Evolutionary conservation across 768 basidiomycete genomes (phyloP), one percentile per base, ranked within the genome.

Genomic region (Paxillus rubicundulus): DNA sequence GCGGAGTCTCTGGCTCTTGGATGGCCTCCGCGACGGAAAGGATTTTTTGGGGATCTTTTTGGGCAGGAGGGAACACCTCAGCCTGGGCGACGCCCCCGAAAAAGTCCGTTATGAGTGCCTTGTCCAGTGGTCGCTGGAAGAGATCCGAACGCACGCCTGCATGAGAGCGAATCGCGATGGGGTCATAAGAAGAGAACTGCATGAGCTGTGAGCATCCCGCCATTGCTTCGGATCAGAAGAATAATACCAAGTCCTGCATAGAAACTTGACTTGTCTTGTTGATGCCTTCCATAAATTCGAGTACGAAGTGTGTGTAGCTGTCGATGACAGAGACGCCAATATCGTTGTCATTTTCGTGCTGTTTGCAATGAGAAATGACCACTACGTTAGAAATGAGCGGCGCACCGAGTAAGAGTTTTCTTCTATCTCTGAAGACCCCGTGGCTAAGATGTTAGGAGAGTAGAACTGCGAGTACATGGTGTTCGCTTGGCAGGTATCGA

Each of bases 401-500:
- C 87, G 40, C 50, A 93, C 95, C 8, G 96, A 97, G 64, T 95
- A 98, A 1, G 94, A 97, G 64, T 86, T 97, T 70, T 98, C 89
- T 37, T 81, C 87, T 24, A 95, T 72, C 46, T 80, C 72, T 9
- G 92, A 90, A 0, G 91, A 94, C 0, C 92, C 95, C 0, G 92
- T 93, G 0, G 95, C 92, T 3, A 96, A 80, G 45, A 98, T 86
- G 59, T 95, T 92, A 0, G 93, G 93, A 1, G 92, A 94, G 69
- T 95, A 95, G 59, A 96, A 82, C 64, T 93, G 89, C 47, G 86
- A 84, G 65, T 91, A 98, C 85, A 99, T 86, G 4, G 91, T 92
- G 65, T 92, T 96, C 24, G 96, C 97, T 70, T 99, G 94, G 66
- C 96, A 99, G 0, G 96, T 98, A 63, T 99, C 96, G 53, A 95